Evolutionary conservation across 2,329 filamentous ascomycete species (phyloP).

Genomic region (Seiridium unicorne): DNA sequence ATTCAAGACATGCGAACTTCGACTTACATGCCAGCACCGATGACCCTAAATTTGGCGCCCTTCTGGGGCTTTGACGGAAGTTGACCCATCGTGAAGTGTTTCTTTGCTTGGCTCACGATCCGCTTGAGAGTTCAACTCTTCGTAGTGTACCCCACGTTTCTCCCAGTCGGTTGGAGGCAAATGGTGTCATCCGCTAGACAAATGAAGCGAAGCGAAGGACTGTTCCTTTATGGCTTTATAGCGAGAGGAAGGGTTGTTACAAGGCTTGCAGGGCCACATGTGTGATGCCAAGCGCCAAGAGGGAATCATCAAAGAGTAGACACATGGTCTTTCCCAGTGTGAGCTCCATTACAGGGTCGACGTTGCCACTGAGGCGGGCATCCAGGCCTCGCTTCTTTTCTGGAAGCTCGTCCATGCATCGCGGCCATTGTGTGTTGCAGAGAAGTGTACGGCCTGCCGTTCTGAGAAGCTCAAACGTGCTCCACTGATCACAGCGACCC

Average conservation of each 20-base stretch:
- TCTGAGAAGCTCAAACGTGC: conserved; percentile 4
- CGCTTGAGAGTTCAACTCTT: neutral
- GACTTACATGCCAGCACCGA: conserved; percentile 33
- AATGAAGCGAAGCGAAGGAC: neutral
- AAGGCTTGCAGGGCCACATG: neutral
- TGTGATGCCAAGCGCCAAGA: conserved; percentile 5
- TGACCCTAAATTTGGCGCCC: conserved; percentile 32
- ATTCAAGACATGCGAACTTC: neutral
- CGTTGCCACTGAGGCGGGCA: neutral
- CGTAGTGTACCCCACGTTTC: conserved; percentile 2
- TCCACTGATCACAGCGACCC: neutral
- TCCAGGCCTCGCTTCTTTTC: neutral
- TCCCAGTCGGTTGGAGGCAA: neutral
- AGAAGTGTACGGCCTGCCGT: conserved; percentile 1
- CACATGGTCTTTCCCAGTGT: neutral
- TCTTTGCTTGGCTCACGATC: neutral
- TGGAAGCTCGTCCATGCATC: neutral
- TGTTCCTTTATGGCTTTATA: neutral
- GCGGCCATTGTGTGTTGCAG: neutral
- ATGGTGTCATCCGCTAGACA: conserved; percentile 6
- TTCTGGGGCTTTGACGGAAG: conserved; percentile 25
- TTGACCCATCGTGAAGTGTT: conserved; percentile 26
- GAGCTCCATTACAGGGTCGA: neutral
- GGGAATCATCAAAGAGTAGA: neutral
- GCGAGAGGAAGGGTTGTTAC: neutral